Base-by-base conservation (phyloP, 2,329 filamentous ascomycete species). In the Cercospora sojina region DNA sequence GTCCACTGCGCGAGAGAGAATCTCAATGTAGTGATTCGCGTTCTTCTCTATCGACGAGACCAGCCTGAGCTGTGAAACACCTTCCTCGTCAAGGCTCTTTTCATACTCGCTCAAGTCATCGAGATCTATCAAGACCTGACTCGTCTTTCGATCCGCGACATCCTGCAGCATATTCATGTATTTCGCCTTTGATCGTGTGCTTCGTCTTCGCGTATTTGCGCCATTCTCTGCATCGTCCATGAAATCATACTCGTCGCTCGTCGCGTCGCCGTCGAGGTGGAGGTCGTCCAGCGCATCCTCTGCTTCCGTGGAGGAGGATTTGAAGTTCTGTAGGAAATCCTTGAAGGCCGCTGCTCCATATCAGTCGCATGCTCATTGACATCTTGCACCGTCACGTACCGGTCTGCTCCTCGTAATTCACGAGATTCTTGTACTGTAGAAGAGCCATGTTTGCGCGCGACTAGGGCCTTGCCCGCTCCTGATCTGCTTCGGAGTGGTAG, bases 11-110 rank as follows among this genome's bases (percentile, higher is more conserved):
- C 90, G 86, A 2, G 94, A 94, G 66, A 98, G 81, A 66, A 98
- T 87, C 75, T 99, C 95, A 71, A 98, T 89, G 77, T 99, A 99
- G 79, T 97, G 95, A 76, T 95, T 91, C 16, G 95, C 92, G 80
- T 99, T 99, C 72, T 85, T 86, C 81, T 95, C 91, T 74, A 99
- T 91, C 1, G 91, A 96, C 56, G 91, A 86, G 20, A 96, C 90
- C 58, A 98, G 83, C 72, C 90, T 88, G 69, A 91, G 79, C 5
- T 71, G 68, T 68, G 90, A 79, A 4, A 70, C 70, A 49, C 77
- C 75, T 57, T 78, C 79, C 61, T 89, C 88, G 62, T 88, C 87
- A 23, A 88, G 80, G 29, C 88, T 84, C 70, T 88, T 85, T 79
- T 97, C 93, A 80, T 90, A 98, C 89, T 94, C 72, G 59, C 88